Conservation (phyloP, 352 stramenopile species). For the Phytophthora pinifolia region DNA sequence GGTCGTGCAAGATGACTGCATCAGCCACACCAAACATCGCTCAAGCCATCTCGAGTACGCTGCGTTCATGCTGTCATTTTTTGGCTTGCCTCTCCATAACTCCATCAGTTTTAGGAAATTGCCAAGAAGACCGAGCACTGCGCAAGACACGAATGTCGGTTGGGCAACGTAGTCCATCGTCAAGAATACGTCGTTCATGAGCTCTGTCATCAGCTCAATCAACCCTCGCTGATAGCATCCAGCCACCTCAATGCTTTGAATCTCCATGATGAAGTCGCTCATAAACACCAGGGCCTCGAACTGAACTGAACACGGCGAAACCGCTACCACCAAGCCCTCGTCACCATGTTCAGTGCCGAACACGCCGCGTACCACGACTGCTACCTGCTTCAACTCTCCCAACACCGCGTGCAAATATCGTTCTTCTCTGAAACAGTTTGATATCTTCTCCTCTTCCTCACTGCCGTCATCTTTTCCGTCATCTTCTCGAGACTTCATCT, state of each 20-base stretch:
- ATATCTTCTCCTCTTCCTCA: slow-evolving; percentile 1
- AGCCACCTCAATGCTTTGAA: slow-evolving; percentile 6
- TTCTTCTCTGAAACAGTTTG: slow-evolving; percentile 1
- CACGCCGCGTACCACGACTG: slow-evolving; percentile 11
- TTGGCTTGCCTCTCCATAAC: slow-evolving; percentile 7
- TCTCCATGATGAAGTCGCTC: slow-evolving; percentile 25
- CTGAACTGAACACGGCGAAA: slow-evolving; percentile 22
- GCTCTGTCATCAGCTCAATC: slow-evolving; percentile 14
- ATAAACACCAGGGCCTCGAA: slow-evolving; percentile 41
- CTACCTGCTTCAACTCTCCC: slow-evolving; percentile 12
- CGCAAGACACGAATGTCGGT: slow-evolving; percentile 50
- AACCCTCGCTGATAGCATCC: slow-evolving; percentile 8
- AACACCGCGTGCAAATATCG: slow-evolving; percentile 21
- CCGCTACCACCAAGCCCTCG: neutral
- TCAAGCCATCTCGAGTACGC: slow-evolving; percentile 30
- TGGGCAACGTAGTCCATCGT: slow-evolving; percentile 23
- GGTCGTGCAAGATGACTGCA: slow-evolving; percentile 29
- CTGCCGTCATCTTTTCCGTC: slow-evolving; percentile 3
- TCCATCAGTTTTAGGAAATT: slow-evolving; percentile 29
- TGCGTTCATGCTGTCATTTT: neutral
- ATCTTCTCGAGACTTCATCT: slow-evolving; percentile 4
- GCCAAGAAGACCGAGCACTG: slow-evolving; percentile 35
- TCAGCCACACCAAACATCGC: slow-evolving; percentile 20
- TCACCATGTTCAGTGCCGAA: slow-evolving; percentile 7
- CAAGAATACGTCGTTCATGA: slow-evolving; percentile 24